phyloP scores from a whole-genome alignment of 2,329 filamentous ascomycete species.

The Sordariomycetes sp. region DNA sequence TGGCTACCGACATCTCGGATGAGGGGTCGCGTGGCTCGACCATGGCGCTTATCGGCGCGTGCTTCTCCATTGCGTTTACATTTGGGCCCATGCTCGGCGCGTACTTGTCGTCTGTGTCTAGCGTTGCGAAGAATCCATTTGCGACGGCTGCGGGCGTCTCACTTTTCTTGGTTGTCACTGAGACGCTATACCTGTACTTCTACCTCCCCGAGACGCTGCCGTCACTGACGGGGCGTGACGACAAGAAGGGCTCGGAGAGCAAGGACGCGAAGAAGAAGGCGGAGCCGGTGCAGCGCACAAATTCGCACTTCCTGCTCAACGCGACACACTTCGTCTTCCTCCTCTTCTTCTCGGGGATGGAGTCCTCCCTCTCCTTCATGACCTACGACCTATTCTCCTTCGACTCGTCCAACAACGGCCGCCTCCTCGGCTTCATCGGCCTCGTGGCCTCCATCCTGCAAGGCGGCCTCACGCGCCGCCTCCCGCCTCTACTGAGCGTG shows the following conservation, averaged over 20 bases:
- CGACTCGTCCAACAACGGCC: conserved; percentile 65
- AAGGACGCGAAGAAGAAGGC: conserved; percentile 9
- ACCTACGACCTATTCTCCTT: conserved; percentile 89
- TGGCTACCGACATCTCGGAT: conserved; percentile 91
- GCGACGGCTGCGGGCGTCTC: conserved; percentile 84
- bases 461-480: conserved; percentile 75
- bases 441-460: conserved; percentile 87
- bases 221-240: conserved; percentile 23
- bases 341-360: conserved; percentile 95
- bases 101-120: conserved; percentile 63
- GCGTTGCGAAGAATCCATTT: conserved; percentile 81
- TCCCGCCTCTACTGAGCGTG: conserved; percentile 70
- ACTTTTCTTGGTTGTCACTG: conserved; percentile 67
- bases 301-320: conserved; percentile 74
- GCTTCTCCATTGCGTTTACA: conserved; percentile 95
- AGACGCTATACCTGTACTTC: conserved; percentile 79
- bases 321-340: conserved; percentile 80
- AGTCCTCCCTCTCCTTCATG: conserved; percentile 95
- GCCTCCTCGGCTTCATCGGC: conserved; percentile 80
- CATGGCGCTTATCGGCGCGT: conserved; percentile 92
- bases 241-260: not conserved
- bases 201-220: conserved; percentile 80
- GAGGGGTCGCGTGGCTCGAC: conserved; percentile 73
- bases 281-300: conserved; percentile 42
- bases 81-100: conserved; percentile 90